Base-by-base conservation (phyloP, 805 yeast genomes). In the Sporopachydermia quercuum region DNA sequence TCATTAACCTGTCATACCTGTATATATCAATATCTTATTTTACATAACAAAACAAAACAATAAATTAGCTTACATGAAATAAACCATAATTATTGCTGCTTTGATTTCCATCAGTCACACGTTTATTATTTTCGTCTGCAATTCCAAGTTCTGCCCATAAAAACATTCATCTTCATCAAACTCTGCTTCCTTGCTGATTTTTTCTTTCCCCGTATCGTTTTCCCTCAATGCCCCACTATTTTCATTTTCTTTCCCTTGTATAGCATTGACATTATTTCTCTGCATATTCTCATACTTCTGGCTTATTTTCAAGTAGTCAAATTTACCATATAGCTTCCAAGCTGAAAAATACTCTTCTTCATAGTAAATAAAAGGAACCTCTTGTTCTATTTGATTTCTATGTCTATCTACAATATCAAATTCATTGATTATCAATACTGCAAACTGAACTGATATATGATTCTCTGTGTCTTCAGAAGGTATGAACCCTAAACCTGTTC, bases 341-440 rank as follows among this genome's bases (percentile, higher is more conserved):
- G 8, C n/a, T 5, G 5, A 6, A 5, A 16, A 8, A 15, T 36
- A 36, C 8, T 16, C 19, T 8, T 5, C 6, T 36, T 6, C 14
- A n/a, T 13, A 8, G 18, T 36, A 36, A 5, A 36, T 14, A 11
- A 36, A 36, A 16, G 38, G 38, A 5, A 36, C 17, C 5, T 16
- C 34, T 8, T 5, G 19, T 16, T 47, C 45, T 23, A 59, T 51
- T 8, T 19, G 15, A 36, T 52, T 43, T 40, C 55, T 61, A 41
- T 62, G 64, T 37, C 62, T 47, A 39, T 53, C 56, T 36, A 59
- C 60, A 15, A 62, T 44, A 2, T 52, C 54, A 17, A 63, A 50
- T 13, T 55, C 59, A 3, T 40, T 19, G 2, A 63, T 48, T 34
- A 61, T 60, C 15, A 63, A 40, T n/a, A 54, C 49, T 0, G 53